Percentiles rank a stretch among this genome's conserved stretches.
Evolutionary conservation across 495 filamentous ascomycete species (phyloP).

Genomic region (Barbatosphaeria neglecta): DNA sequence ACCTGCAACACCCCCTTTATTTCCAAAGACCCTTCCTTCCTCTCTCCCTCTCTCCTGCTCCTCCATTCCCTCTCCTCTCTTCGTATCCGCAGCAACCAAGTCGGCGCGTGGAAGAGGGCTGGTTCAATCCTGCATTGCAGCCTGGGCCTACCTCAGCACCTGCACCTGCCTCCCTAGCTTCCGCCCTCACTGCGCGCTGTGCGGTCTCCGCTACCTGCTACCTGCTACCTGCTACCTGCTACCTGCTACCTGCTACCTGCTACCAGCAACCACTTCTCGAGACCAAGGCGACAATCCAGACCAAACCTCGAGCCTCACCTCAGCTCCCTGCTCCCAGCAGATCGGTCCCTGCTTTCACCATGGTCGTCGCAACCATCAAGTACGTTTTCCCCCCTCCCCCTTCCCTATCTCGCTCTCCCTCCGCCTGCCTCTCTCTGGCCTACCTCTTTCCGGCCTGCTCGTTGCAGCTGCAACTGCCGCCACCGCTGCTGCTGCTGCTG

Average conservation of each 20-base stretch:
- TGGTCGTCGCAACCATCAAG: slow-evolving; percentile 82
- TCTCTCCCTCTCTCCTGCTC: not conserved
- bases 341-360: slow-evolving; percentile 33
- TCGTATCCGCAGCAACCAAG: not conserved
- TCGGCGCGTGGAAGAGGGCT: not conserved
- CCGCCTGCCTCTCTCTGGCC: not conserved
- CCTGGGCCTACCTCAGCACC: slow-evolving; percentile 4
- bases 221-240: too few relatives aligned
- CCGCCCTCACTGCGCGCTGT: too few relatives aligned
- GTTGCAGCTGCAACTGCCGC: not conserved
- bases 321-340: slow-evolving; percentile 12
- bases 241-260: too few relatives aligned
- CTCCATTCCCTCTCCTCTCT: not conserved
- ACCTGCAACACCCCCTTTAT: not conserved
- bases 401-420: slow-evolving; percentile 1
- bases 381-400: slow-evolving; percentile 32
- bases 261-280: too few relatives aligned
- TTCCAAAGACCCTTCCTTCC: not conserved
- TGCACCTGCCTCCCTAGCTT: too few relatives aligned
- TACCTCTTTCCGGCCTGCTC: not conserved
- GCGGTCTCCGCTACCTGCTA: too few relatives aligned
- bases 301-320: slow-evolving; percentile 5
- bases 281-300: not conserved
- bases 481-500: too few relatives aligned
- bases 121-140: not conserved